phyloP scores from a whole-genome alignment of 1,284 basidiomycete species.

The Trametes sp. region DNA sequence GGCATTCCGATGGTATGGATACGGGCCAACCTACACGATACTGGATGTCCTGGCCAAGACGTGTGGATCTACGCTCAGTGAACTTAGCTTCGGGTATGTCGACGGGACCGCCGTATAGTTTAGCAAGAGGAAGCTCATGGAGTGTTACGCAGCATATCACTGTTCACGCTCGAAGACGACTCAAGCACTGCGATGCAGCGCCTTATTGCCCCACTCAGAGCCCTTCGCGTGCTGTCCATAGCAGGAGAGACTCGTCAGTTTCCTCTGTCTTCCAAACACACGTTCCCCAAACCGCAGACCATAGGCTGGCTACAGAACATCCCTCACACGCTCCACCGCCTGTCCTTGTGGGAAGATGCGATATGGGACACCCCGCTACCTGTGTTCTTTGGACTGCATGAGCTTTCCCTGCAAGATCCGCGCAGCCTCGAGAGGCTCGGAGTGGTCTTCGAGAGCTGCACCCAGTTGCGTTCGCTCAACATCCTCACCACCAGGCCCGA shows the following conservation, averaged over 20 bases:
- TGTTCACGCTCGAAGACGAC: too few relatives aligned
- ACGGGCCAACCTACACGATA: not conserved
- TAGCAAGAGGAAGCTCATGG: too few relatives aligned
- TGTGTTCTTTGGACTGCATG: conserved; percentile 7
- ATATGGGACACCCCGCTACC: conserved; percentile 10
- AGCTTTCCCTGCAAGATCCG: conserved; percentile 11
- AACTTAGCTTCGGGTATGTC: not conserved
- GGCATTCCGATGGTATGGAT: not conserved
- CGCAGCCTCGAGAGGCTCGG: not conserved
- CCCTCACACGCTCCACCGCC: not conserved
- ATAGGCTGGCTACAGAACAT: not conserved
- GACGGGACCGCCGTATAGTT: too few relatives aligned
- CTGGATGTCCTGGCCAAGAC: not conserved
- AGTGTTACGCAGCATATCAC: too few relatives aligned
- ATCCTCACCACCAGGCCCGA: not conserved
- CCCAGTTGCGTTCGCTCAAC: conserved; percentile 12
- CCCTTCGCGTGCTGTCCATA: too few relatives aligned
- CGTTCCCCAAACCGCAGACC: not conserved
- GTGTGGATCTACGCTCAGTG: not conserved
- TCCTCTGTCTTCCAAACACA: not conserved
- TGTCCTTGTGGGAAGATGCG: not conserved
- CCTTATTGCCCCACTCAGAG: too few relatives aligned
- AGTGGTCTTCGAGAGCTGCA: conserved; percentile 15
- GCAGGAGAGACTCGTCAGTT: not conserved
- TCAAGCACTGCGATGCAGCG: too few relatives aligned